These are phyloP conservation scores for Hemerocallis citrina DNA, from an alignment of 106 monocot species.

Conservation along the genomic window DNA sequence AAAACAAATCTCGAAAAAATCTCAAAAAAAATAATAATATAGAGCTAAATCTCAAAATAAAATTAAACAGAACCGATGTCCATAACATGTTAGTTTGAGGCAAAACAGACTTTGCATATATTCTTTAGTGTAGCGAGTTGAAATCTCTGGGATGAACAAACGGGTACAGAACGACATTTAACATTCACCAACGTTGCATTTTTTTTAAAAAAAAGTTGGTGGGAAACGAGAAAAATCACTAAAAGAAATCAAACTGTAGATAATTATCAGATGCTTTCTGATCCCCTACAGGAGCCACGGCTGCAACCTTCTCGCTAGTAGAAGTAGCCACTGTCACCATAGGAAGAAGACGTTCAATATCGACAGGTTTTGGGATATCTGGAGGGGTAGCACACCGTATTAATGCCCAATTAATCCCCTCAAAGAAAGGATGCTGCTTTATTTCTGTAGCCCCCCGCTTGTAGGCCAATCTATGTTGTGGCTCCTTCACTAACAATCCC, in stretches of 20 bases:
- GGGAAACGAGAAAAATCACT: no score
- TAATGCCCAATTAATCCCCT: slow-evolving; percentile 62
- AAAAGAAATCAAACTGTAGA: slow-evolving; percentile 51
- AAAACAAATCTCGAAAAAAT: no score
- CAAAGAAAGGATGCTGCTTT: slow-evolving; percentile 56
- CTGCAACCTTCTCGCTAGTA: slow-evolving; percentile 8
- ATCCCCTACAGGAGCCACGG: neutral
- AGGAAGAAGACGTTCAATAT: neutral
- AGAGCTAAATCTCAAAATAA: no score
- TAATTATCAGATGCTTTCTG: slow-evolving; percentile 34
- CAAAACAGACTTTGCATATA: no score
- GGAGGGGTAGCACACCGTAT: slow-evolving; percentile 50
- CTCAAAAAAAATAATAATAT: no score
- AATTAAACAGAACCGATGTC: no score
- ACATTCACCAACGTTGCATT: no score
- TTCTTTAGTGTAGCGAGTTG: no score
- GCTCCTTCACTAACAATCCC: slow-evolving; percentile 40
- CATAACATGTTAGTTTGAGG: no score
- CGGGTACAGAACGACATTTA: no score
- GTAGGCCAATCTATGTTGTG: slow-evolving; percentile 34
- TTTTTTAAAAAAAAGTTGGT: no score
- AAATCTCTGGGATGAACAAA: no score
- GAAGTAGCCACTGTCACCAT: slow-evolving; percentile 1
- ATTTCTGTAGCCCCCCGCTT: slow-evolving; percentile 53
- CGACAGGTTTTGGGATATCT: slow-evolving; percentile 21